Conservation (phyloP, 2,329 filamentous ascomycete genomes). For the Laburnicola sp. region DNA sequence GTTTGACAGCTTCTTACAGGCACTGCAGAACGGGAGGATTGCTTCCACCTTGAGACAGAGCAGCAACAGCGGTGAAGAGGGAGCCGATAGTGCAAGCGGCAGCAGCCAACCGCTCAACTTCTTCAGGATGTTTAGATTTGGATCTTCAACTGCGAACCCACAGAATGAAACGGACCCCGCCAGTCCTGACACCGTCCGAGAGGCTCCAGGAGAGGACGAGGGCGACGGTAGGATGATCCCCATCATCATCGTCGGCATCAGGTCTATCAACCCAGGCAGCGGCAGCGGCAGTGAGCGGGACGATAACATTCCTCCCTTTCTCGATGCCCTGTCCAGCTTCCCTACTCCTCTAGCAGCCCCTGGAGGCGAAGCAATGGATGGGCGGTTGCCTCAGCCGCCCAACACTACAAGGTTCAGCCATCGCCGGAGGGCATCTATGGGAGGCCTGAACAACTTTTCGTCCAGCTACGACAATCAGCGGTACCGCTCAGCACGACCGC, state of each 20-base stretch:
- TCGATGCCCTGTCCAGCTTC: slow-evolving; percentile 56
- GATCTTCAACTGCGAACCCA: slow-evolving; percentile 48
- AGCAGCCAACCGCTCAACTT: slow-evolving; percentile 64
- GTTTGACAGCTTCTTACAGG: slow-evolving; percentile 65
- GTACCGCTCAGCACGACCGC: slow-evolving; percentile 50
- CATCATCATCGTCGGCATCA: slow-evolving; percentile 70
- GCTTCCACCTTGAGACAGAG: slow-evolving; percentile 59
- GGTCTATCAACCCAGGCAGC: slow-evolving; percentile 62
- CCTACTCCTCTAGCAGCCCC: slow-evolving; percentile 50
- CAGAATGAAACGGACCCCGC: slow-evolving; percentile 7
- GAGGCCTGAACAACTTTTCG: slow-evolving; percentile 53
- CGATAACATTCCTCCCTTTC: slow-evolving; percentile 53
- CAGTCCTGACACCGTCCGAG: slow-evolving; percentile 25
- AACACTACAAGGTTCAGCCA: slow-evolving; percentile 59
- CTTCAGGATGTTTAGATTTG: slow-evolving; percentile 69
- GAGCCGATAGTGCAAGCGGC: slow-evolving; percentile 39
- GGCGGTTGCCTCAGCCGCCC: slow-evolving; percentile 57
- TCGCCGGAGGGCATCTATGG: slow-evolving; percentile 58
- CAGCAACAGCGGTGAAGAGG: slow-evolving; percentile 44
- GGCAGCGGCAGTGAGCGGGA: slow-evolving; percentile 51
- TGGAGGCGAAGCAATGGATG: slow-evolving; percentile 54
- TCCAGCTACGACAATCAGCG: slow-evolving; percentile 58
- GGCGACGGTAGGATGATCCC: slow-evolving; percentile 64
- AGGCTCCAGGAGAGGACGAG: slow-evolving; percentile 23
- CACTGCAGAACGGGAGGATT: slow-evolving; percentile 62